phyloP scores from a whole-genome alignment of 2,329 filamentous ascomycete species.

The Microcyclosporella mali region DNA sequence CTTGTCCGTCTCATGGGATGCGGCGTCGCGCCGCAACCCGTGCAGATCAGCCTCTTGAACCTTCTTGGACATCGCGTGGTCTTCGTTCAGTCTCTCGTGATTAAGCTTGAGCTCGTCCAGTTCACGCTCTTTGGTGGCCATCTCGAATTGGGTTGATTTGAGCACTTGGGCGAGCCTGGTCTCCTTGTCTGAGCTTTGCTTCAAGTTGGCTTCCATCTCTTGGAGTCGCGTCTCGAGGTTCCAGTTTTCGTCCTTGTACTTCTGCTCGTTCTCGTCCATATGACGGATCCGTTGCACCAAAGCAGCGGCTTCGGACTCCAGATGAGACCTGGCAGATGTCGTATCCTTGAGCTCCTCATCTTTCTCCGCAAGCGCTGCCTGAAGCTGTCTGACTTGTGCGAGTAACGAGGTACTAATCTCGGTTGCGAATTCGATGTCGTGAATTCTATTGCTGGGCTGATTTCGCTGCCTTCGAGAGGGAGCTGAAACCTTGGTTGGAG shows the following conservation, averaged over 20 bases:
- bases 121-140: slow-evolving; percentile 72
- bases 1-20: slow-evolving; percentile 71
- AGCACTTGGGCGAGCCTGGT: slow-evolving; percentile 71
- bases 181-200: slow-evolving; percentile 74
- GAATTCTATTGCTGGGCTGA: slow-evolving; percentile 77
- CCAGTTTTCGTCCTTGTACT: slow-evolving; percentile 99
- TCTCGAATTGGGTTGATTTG: slow-evolving; percentile 64
- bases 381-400: slow-evolving; percentile 86
- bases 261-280: slow-evolving; percentile 87
- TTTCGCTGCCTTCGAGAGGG: slow-evolving; percentile 78
- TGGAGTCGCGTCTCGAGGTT: slow-evolving; percentile 88
- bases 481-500: slow-evolving; percentile 81
- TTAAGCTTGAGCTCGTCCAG: slow-evolving; percentile 81
- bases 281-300: slow-evolving; percentile 73
- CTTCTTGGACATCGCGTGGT: slow-evolving; percentile 69
- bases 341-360: slow-evolving; percentile 76
- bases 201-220: slow-evolving; percentile 66
- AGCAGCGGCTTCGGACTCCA: slow-evolving; percentile 76
- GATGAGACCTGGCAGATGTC: slow-evolving; percentile 66
- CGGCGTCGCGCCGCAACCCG: slow-evolving; percentile 71
- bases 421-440: slow-evolving; percentile 97
- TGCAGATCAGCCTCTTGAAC: slow-evolving; percentile 85
- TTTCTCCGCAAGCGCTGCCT: slow-evolving; percentile 75
- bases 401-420: slow-evolving; percentile 94
- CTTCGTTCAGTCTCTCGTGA: slow-evolving; percentile 73